Percentiles rank a stretch among this genome's conserved stretches.
These are phyloP conservation scores for Tulasnella sp. DNA, from an alignment of 768 basidiomycete genomes.

Conservation along the genomic window DNA sequence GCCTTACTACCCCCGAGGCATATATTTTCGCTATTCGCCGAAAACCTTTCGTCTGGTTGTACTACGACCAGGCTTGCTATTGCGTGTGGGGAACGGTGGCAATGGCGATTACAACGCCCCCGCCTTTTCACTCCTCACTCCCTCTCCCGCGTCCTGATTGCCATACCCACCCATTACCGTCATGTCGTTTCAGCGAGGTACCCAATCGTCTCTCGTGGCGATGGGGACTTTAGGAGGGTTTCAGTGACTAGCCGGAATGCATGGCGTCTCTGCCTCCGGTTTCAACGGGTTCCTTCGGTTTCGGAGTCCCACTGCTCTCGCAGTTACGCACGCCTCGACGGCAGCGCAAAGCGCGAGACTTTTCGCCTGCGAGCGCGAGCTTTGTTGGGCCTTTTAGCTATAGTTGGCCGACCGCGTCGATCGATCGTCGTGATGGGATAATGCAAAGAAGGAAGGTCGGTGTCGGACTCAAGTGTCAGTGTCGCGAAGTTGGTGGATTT, in stretches of 20 bases:
- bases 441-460: not conserved
- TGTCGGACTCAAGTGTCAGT: too few relatives aligned
- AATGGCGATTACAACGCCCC: conserved; percentile 9
- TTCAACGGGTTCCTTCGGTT: not conserved
- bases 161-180: conserved; percentile 5
- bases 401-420: not conserved
- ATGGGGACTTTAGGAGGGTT: not conserved
- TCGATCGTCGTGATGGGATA: not conserved
- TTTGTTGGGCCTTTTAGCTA: not conserved
- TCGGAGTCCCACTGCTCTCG: not conserved
- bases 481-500: not conserved
- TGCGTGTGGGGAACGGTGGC: not conserved
- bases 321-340: not conserved
- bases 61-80: not conserved
- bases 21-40: conserved; percentile 6
- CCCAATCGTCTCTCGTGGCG: not conserved
- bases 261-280: not conserved
- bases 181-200: not conserved
- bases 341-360: not conserved
- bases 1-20: not conserved
- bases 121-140: not conserved
- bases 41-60: not conserved
- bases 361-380: not conserved
- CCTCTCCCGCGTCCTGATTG: not conserved
- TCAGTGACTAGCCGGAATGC: not conserved